These are phyloP conservation scores for Ciborinia camelliae DNA, from an alignment of 2,329 filamentous ascomycete genomes.

Conservation along the genomic window DNA sequence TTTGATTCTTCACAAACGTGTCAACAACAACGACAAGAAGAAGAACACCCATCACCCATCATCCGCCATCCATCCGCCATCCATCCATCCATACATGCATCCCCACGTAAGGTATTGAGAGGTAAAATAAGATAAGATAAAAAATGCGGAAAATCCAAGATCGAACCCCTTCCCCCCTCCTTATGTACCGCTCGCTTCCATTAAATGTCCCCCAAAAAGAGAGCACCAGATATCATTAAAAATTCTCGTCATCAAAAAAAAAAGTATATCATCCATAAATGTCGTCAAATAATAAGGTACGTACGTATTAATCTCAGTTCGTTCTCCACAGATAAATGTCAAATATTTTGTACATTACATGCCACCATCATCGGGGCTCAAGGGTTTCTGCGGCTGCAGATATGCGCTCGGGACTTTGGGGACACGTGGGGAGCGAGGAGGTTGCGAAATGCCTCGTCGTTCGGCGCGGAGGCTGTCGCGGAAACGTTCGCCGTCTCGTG, in stretches of 20 bases:
- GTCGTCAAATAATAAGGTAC: not conserved
- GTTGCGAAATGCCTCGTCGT: slow-evolving; percentile 32
- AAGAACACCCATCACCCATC: too few species aligned
- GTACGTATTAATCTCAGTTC: not conserved
- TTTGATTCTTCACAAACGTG: too few species aligned
- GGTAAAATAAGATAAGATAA: too few species aligned
- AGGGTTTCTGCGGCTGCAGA: slow-evolving; percentile 28
- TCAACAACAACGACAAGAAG: too few species aligned
- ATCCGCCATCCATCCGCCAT: not conserved
- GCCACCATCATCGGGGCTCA: slow-evolving; percentile 14
- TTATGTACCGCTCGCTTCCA: not conserved
- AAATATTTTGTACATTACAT: not conserved
- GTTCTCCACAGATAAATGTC: not conserved
- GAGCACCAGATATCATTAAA: not conserved
- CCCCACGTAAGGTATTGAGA: too few species aligned
- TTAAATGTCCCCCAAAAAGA: not conserved
- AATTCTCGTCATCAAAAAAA: not conserved
- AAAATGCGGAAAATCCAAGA: not conserved
- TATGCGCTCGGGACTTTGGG: slow-evolving; percentile 37
- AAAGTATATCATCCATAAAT: not conserved
- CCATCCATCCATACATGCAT: not conserved
- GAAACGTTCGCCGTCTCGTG: slow-evolving; percentile 35
- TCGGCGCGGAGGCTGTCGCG: slow-evolving; percentile 35
- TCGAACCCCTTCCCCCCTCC: not conserved
- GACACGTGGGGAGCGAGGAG: slow-evolving; percentile 36